Conservation (phyloP, 768 basidiomycete species). For the Fomitopsis serialis region DNA sequence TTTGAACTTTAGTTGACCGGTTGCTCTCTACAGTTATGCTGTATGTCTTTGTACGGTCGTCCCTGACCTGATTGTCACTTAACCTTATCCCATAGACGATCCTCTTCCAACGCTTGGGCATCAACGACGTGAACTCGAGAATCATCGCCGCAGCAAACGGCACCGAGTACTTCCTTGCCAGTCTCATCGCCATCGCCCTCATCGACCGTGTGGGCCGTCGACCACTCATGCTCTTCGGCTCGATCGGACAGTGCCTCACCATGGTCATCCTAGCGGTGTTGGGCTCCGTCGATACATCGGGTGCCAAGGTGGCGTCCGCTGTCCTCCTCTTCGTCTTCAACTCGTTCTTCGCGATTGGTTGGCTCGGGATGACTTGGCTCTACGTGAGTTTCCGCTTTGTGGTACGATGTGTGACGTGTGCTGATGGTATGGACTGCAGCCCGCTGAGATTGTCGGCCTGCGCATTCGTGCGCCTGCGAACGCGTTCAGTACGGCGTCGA, state of each 20-base stretch:
- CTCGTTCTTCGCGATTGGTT: constrained; percentile 64
- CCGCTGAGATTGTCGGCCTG: constrained; percentile 61
- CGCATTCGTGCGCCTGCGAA: constrained; percentile 61
- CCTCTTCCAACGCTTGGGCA: constrained; percentile 53
- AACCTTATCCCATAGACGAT: constrained; percentile 31
- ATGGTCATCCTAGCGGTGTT: constrained; percentile 58
- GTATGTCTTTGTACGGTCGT: too few species aligned
- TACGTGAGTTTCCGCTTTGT: constrained; percentile 38
- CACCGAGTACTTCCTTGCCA: constrained; percentile 69
- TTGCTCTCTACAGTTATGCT: too few species aligned
- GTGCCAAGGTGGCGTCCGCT: constrained; percentile 45
- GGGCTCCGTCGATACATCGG: constrained; percentile 44
- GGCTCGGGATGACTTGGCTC: constrained; percentile 70
- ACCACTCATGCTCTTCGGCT: constrained; percentile 66
- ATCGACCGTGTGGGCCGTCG: constrained; percentile 73
- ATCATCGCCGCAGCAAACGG: constrained; percentile 64
- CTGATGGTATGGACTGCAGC: constrained; percentile 26
- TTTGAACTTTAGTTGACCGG: too few species aligned
- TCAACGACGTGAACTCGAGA: constrained; percentile 51
- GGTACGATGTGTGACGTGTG: background rate
- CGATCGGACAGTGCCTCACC: constrained; percentile 50
- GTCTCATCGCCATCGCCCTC: constrained; percentile 63
- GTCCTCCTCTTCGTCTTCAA: constrained; percentile 67
- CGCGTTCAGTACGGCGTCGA: constrained; percentile 49
- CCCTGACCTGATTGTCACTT: too few species aligned